Evolutionary conservation across 2,329 filamentous ascomycete genomes (phyloP), one percentile per base, ranked within the genome.

Genomic region (Bertia moriformis): DNA sequence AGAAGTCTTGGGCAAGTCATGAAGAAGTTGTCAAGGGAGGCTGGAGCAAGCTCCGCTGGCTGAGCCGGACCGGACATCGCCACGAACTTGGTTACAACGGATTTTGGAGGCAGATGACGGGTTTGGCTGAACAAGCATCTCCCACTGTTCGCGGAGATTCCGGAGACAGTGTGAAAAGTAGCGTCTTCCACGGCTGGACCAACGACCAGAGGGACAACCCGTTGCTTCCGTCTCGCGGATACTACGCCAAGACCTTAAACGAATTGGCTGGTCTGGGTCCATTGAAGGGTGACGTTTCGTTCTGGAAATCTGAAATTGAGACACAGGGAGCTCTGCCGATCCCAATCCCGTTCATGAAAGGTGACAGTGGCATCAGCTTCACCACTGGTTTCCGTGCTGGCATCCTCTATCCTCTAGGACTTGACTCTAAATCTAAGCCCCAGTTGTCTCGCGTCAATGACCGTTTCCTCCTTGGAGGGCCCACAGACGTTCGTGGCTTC

Each of bases 401-500:
- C 24, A 55, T 94, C 38, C 67, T 98, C 5, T 93, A 82, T 54
- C 91, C 91, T 1, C 65, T 98, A 14, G 71, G 83, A 2, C 62
- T 82, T 4, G 75, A 75, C 4, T 73, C 68, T 48, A 57, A 62
- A 14, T 39, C 24, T 18, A 49, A 63, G 15, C 70, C 79, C 0
- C 66, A 71, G 18, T 73, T 80, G 3, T 93, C 84, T 47, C 77
- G 85, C 19, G 72, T 96, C 51, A 95, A 93, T 54, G 91, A 98
- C 57, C 85, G 91, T 35, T 98, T 98, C 64, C 78, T 87, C 51
- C 82, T 98, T 20, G 91, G 91, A 33, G 91, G 91, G 0, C 89
- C 91, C 3, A 94, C 87, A 3, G 89, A 94, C 53, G 84, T 98
- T 13, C 83, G 91, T 40, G 91, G 91, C 2, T 98, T 98, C 68